These are phyloP conservation scores for Debaryomyces subglobosus DNA, from an alignment of 1,139 yeast genomes.

Conservation along the genomic window DNA sequence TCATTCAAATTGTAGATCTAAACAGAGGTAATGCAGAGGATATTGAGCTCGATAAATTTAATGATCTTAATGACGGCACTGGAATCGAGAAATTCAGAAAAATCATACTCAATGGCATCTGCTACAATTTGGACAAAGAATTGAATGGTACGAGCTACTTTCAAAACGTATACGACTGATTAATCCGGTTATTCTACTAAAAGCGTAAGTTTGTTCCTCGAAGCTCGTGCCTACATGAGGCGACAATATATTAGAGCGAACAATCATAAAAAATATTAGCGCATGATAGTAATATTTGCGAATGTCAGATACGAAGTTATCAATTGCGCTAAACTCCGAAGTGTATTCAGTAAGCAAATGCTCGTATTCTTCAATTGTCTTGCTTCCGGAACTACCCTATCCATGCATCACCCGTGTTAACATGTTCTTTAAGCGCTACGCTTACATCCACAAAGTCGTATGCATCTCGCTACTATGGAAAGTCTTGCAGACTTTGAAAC, in stretches of 20 bases:
- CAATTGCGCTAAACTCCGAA: background rate
- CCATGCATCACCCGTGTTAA: background rate
- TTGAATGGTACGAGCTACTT: conserved; percentile 46
- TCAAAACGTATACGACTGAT: conserved; percentile 28
- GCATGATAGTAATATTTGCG: background rate
- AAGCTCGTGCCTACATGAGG: background rate
- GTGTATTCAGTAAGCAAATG: background rate
- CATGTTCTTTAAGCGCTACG: background rate
- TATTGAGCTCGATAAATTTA: conserved; percentile 30
- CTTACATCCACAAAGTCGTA: background rate
- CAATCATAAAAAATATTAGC: background rate
- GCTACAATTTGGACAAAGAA: conserved; percentile 41
- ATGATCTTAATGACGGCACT: conserved; percentile 38
- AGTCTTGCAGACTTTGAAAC: background rate
- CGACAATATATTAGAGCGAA: background rate
- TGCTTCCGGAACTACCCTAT: background rate
- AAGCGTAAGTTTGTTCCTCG: background rate
- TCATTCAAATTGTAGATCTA: conserved; percentile 34
- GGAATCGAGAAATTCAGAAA: conserved; percentile 28
- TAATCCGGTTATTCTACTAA: background rate
- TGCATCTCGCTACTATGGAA: background rate
- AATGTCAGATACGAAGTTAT: background rate
- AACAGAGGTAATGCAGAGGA: conserved; percentile 50
- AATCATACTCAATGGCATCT: conserved; percentile 38
- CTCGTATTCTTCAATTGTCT: background rate